Percentiles rank a stretch among this genome's conserved stretches.
Evolutionary conservation across 805 yeast species (phyloP).

Genomic region (Candida loeiensis): DNA sequence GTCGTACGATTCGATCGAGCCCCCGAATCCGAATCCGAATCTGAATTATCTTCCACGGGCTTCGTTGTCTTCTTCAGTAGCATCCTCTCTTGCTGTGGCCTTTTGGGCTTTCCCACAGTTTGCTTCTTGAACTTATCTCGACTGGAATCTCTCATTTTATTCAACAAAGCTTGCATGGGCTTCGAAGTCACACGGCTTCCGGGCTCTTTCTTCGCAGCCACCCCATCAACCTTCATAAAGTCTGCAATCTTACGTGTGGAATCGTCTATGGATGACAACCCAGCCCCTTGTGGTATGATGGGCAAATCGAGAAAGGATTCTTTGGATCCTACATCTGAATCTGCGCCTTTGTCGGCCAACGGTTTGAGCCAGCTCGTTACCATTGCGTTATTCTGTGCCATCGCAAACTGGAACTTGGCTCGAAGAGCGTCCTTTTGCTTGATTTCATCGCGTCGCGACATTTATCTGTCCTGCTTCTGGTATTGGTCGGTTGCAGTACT

Average conservation of each 20-base stretch:
- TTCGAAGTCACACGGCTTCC: slow-evolving; percentile 18
- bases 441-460: slow-evolving; percentile 37
- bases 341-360: slow-evolving; percentile 1
- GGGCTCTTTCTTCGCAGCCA: slow-evolving; percentile 8
- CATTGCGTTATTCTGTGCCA: slow-evolving; percentile 32
- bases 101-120: background rate
- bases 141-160: slow-evolving; percentile 28
- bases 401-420: slow-evolving; percentile 43
- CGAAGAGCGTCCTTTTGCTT: slow-evolving; percentile 46
- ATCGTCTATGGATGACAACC: slow-evolving; percentile 21
- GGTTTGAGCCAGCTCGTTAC: slow-evolving; percentile 36
- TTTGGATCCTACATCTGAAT: slow-evolving; percentile 6
- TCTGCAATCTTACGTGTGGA: slow-evolving; percentile 23
- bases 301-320: slow-evolving; percentile 31
- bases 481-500: too few species aligned
- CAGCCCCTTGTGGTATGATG: slow-evolving; percentile 30
- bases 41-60: slow-evolving; percentile 3
- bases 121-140: slow-evolving; percentile 12
- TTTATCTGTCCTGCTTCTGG: too few species aligned
- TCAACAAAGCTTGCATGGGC: slow-evolving; percentile 39
- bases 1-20: slow-evolving; percentile 3
- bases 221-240: slow-evolving; percentile 17
- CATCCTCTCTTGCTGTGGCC: background rate
- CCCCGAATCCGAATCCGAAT: slow-evolving; percentile 7
- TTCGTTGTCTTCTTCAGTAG: too few species aligned